Evolutionary conservation across 2,329 filamentous ascomycete species (phyloP), one percentile per base, ranked within the genome.

Genomic region (Fusarium irregulare): DNA sequence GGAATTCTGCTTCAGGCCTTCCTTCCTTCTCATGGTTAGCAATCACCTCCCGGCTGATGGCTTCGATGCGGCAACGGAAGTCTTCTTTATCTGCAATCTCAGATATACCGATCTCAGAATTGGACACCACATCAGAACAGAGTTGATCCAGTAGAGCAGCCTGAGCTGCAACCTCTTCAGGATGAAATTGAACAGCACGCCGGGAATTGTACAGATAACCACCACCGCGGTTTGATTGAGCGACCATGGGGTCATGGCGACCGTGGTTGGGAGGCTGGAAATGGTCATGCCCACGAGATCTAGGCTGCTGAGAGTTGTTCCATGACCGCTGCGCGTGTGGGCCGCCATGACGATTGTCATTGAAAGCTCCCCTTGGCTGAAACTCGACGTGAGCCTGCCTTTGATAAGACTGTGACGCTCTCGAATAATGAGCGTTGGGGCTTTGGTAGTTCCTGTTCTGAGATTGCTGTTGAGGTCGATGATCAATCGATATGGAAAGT

Each of bases 51-150:
- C 86, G 87, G 68, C 92, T 92, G 23, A 92, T 85, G 11, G 79
- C 72, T 76, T 95, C 90, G 18, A 97, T 86, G 27, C 82, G 81
- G 47, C 81, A 76, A 50, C 92, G 87, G 71, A 97, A 94, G 0
- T 79, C 76, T 72, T 96, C 91, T 75, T 96, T 97, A 69, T 90
- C 86, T 4, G 84, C 81, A 54, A 91, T 87, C 71, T 96, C 93
- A 2, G 81, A 78, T 2, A 79, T 75, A 40, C 85, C 85, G 66
- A 95, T 93, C 70, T 91, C 88, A 2, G 88, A 87, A 41, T 82
- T 83, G 0, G 85, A 80, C 20, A 93, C 72, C 16, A 79, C 76
- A 30, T 76, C 64, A 46, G 74, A 77, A 63, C 84, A 85, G 4
- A 90, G 78, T 1, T 73, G 73, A 23, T 89, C 86, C 16, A 91